Percentiles rank a stretch among this genome's conserved stretches.
Conservation (phyloP, 2,329 filamentous ascomycete species). For the Aspergillus tamarii region DNA sequence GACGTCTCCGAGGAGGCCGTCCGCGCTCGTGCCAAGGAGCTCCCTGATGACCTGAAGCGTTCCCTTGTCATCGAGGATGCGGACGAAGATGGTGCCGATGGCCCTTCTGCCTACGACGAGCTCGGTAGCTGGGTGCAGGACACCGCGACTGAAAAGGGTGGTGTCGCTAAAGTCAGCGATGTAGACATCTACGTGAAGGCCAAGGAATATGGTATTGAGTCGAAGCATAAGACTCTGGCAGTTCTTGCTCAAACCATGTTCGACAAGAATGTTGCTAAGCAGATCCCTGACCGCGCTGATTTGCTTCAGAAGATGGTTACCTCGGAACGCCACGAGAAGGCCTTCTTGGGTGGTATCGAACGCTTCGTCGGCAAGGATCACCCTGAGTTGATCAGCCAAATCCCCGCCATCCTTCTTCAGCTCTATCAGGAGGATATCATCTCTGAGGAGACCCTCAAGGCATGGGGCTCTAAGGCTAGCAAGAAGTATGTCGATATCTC, state of each 20-base stretch:
- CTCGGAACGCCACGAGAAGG: conserved; percentile 93
- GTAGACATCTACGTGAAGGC: conserved; percentile 95
- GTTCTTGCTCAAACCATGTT: conserved; percentile 95
- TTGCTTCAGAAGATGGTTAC: conserved; percentile 93
- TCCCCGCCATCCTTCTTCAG: conserved; percentile 84
- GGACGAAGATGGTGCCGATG: conserved; percentile 78
- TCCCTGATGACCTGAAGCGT: conserved; percentile 93
- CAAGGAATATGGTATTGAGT: conserved; percentile 91
- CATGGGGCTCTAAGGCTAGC: conserved; percentile 93
- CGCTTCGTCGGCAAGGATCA: conserved; percentile 84
- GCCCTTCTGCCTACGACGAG: conserved; percentile 80
- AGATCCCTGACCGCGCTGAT: conserved; percentile 79
- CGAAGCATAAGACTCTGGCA: conserved; percentile 89
- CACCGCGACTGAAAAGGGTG: conserved; percentile 70
- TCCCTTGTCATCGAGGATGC: conserved; percentile 82
- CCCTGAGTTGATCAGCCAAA: conserved; percentile 73
- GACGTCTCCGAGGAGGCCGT: conserved; percentile 96
- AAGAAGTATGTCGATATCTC: conserved; percentile 95
- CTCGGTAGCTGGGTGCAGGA: conserved; percentile 90
- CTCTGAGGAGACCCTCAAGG: conserved; percentile 82
- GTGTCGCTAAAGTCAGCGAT: conserved; percentile 79
- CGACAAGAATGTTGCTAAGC: conserved; percentile 82
- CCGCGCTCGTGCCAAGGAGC: conserved; percentile 87
- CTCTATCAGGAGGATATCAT: conserved; percentile 91
- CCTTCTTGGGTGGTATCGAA: conserved; percentile 91